Evolutionary conservation across 495 filamentous ascomycete species (phyloP), one percentile per base, ranked within the genome.

Genomic region (Penicillium bialowiezense): DNA sequence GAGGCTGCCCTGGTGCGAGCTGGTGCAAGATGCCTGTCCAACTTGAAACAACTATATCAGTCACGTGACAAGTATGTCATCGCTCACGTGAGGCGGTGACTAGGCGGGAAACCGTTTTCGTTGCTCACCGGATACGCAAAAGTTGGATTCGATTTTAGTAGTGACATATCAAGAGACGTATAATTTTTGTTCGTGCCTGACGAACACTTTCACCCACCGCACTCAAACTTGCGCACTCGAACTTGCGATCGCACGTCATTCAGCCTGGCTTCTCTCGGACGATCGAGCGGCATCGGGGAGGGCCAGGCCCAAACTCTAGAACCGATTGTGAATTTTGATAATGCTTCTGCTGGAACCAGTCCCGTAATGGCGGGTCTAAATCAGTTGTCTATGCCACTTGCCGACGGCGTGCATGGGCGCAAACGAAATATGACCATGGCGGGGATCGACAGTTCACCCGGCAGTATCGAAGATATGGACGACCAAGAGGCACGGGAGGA

Each of bases 381-480:
- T 52, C 64, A 71, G 62, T 52, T 62, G 40, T 51, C 65, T 48
- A 54, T 62, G 51, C 61, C 71, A 43, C 60, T 59, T 50, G 56
- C 62, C 50, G 69, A 70, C 52, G 59, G 55, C 53, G 48, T 60
- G 52, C 58, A 65, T 42, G 60, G 59, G 60, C 71, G 64, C 61
- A 79, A 77, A 62, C 69, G 76, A 50, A 76, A 70, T 60, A 55
- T 65, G 41, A 66, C 63, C 36, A 62, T 68, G 41, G 72, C 75
- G 46, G 75, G 74, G 26, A 66, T 82, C 40, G 83, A 87, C 37
- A 88, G 82, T 67, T 87, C 84, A 26, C 84, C 84, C 15, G 83
- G 79, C n/a, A 89, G 86, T 65, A 69, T 76, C 23, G 86, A 88
- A 44, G 83, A 83, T 51, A 79, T 80, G 43, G 83, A 82, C 34